Percentiles rank a stretch among this genome's conserved stretches.
phyloP scores from a whole-genome alignment of 164 flowering plant genomes.

The Piper longum region DNA sequence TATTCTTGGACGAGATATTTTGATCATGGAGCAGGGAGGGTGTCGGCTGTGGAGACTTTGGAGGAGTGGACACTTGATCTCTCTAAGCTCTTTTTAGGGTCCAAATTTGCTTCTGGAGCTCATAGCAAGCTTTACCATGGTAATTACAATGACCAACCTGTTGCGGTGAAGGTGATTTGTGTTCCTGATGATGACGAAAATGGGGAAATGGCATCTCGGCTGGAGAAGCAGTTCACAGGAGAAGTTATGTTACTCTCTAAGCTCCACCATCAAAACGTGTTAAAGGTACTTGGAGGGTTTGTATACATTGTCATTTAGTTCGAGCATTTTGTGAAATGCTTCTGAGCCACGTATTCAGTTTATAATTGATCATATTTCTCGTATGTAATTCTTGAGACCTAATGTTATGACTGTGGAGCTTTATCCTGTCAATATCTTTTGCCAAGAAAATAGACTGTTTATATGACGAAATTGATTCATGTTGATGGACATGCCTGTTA shows the following conservation, averaged over 20 bases:
- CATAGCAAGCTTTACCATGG: conserved; percentile 85
- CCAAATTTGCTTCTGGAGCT: conserved; percentile 70
- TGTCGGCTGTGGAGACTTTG: conserved; percentile 47
- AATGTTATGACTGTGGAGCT: no score
- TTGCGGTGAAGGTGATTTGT: conserved; percentile 70
- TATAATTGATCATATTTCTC: no score
- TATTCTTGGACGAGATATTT: conserved; percentile 65
- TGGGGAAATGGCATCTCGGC: conserved; percentile 36
- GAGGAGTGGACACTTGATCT: conserved; percentile 63
- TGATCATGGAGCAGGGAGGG: conserved; percentile 63
- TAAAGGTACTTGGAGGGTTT: conserved; percentile 34
- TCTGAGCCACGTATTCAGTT: background rate
- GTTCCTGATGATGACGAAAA: conserved; percentile 77
- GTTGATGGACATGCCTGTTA: background rate
- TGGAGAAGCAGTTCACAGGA: conserved; percentile 60
- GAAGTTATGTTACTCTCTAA: conserved; percentile 62
- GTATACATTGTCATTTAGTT: background rate
- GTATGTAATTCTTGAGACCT: no score
- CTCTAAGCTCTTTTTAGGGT: conserved; percentile 59
- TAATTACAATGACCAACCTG: conserved; percentile 53
- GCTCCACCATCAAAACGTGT: conserved; percentile 62
- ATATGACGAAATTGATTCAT: background rate
- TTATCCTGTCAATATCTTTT: background rate
- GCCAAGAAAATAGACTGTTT: no score
- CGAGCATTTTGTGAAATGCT: no score